Conservation (phyloP, 2,329 filamentous ascomycete genomes). For the Monilinia aucupariae region DNA sequence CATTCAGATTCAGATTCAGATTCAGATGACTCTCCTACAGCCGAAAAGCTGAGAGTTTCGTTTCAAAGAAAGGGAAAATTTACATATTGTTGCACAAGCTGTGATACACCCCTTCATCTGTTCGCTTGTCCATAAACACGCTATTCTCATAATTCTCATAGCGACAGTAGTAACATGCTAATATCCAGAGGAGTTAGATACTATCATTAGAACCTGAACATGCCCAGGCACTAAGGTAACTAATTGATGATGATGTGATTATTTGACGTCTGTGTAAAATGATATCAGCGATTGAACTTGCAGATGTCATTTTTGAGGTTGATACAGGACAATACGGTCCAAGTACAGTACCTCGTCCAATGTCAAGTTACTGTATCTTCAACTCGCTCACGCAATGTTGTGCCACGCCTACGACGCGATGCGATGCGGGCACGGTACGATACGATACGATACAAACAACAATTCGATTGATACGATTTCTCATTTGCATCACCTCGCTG, state of each 20-base stretch:
- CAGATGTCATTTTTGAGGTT: background rate
- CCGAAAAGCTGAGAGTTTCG: background rate
- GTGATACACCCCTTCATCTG: conserved; percentile 3
- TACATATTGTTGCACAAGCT: background rate
- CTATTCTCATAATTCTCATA: too few relatives aligned
- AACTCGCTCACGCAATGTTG: too few relatives aligned
- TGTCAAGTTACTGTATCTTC: too few relatives aligned
- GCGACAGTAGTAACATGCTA: background rate
- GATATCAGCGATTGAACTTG: background rate
- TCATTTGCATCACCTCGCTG: background rate
- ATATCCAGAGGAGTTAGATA: background rate
- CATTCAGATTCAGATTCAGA: background rate
- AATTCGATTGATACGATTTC: background rate
- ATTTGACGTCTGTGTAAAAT: too few relatives aligned
- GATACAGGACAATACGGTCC: too few relatives aligned
- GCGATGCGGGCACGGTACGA: background rate
- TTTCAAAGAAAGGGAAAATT: background rate
- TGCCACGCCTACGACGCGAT: background rate
- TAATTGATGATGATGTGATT: background rate
- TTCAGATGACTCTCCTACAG: background rate
- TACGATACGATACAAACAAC: background rate
- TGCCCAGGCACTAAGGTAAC: background rate
- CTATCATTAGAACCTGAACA: background rate
- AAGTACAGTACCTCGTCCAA: too few relatives aligned
- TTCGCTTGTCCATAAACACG: background rate